These are phyloP conservation scores for Sclerotinia minor DNA, from an alignment of 2,329 filamentous ascomycete species.

Conservation along the genomic window DNA sequence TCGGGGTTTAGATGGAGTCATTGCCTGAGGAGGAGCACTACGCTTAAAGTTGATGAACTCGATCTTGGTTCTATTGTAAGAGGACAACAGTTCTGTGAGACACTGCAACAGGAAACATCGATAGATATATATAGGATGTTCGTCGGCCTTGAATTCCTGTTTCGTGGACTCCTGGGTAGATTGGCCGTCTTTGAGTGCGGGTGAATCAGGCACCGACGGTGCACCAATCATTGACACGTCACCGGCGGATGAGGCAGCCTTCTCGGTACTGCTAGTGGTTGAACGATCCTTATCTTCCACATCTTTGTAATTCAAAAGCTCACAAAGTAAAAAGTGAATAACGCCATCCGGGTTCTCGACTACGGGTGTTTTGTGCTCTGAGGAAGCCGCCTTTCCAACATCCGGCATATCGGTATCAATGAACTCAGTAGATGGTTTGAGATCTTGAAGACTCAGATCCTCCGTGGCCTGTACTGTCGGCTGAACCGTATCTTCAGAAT, in stretches of 20 bases:
- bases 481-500: constrained; percentile 38
- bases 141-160: constrained; percentile 80
- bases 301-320: constrained; percentile 87
- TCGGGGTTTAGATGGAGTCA: constrained; percentile 88
- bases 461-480: constrained; percentile 42
- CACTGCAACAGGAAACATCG: constrained; percentile 93
- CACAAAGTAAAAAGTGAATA: constrained; percentile 89
- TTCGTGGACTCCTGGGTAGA: constrained; percentile 63
- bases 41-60: constrained; percentile 99
- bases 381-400: constrained; percentile 57
- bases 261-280: constrained; percentile 34
- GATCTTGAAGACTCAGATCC: constrained; percentile 46
- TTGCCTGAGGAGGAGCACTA: constrained; percentile 76
- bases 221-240: constrained; percentile 37
- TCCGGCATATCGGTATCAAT: constrained; percentile 63
- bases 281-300: constrained; percentile 78
- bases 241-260: constrained; percentile 27
- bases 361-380: constrained; percentile 76
- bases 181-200: constrained; percentile 32
- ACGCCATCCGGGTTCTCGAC: constrained; percentile 94
- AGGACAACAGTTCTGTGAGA: constrained; percentile 83
- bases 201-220: constrained; percentile 42
- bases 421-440: constrained; percentile 61
- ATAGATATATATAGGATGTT: constrained; percentile 95
- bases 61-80: constrained; percentile 92